Evolutionary conservation across 2,329 filamentous ascomycete genomes (phyloP).

Genomic region (Penicillium palitans): DNA sequence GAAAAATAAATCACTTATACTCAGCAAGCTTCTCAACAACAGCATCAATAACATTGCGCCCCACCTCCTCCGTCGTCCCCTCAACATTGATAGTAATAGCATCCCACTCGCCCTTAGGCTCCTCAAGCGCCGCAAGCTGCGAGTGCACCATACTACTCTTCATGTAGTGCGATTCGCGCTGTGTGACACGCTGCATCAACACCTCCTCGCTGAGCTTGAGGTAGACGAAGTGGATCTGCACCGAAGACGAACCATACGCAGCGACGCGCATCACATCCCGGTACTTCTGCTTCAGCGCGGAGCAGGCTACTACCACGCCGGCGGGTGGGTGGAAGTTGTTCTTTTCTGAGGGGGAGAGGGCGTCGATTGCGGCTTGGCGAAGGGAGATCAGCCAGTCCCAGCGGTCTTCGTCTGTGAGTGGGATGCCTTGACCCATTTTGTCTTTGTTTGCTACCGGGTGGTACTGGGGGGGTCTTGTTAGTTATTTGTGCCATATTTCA

Average conservation of each 20-base stretch:
- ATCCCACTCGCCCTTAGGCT: slow-evolving; percentile 72
- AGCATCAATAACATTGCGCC: slow-evolving; percentile 58
- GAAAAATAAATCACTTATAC: slow-evolving; percentile 24
- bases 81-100: slow-evolving; percentile 67
- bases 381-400: slow-evolving; percentile 94
- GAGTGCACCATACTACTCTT: slow-evolving; percentile 92
- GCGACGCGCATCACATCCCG: slow-evolving; percentile 85
- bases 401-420: slow-evolving; percentile 87
- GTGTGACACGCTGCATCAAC: slow-evolving; percentile 71
- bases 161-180: slow-evolving; percentile 88
- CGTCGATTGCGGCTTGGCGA: slow-evolving; percentile 62
- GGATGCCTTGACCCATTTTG: slow-evolving; percentile 84
- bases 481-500: background rate
- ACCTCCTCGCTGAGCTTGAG: slow-evolving; percentile 75
- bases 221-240: slow-evolving; percentile 91
- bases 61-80: slow-evolving; percentile 57
- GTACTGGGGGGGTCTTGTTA: slow-evolving; percentile 35
- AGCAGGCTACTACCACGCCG: slow-evolving; percentile 94
- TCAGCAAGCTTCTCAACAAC: slow-evolving; percentile 58
- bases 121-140: slow-evolving; percentile 85
- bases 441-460: slow-evolving; percentile 69
- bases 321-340: slow-evolving; percentile 54
- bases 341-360: slow-evolving; percentile 43
- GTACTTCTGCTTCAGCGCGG: slow-evolving; percentile 94
- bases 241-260: slow-evolving; percentile 69